phyloP scores from a whole-genome alignment of 441 rosid genomes.

The Gossypium trilobum region DNA sequence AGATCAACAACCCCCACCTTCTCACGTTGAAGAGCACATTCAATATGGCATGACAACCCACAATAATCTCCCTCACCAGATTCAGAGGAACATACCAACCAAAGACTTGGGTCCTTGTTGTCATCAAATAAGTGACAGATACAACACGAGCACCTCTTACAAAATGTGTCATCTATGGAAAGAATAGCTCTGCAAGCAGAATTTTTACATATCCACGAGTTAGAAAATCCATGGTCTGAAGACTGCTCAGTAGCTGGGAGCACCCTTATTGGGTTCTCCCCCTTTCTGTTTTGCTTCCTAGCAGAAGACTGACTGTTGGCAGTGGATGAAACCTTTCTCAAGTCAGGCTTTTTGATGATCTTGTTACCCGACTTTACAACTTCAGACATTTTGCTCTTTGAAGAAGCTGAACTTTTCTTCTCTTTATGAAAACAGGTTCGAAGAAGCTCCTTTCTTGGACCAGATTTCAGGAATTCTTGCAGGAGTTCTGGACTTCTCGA shows the following conservation, averaged over 20 bases:
- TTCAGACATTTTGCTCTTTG: slow-evolving; percentile 59
- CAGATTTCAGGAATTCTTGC: slow-evolving; percentile 54
- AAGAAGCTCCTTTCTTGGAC: slow-evolving; percentile 44
- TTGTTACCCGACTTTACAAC: slow-evolving; percentile 33
- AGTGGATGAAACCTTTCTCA: slow-evolving; percentile 35
- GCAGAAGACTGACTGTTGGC: slow-evolving; percentile 33
- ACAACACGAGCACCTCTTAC: slow-evolving; percentile 96
- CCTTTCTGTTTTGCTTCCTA: slow-evolving; percentile 66
- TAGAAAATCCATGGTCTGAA: slow-evolving; percentile 43
- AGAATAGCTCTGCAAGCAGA: slow-evolving; percentile 85
- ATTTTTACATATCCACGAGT: slow-evolving; percentile 85
- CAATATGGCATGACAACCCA: slow-evolving; percentile 84
- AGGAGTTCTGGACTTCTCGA: slow-evolving; percentile 51
- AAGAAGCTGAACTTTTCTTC: slow-evolving; percentile 41
- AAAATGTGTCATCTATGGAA: slow-evolving; percentile 64
- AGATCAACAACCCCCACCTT: slow-evolving; percentile 79
- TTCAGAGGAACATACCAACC: slow-evolving; percentile 87
- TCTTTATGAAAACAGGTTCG: slow-evolving; percentile 39
- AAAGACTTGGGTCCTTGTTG: slow-evolving; percentile 95
- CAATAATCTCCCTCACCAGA: slow-evolving; percentile 61
- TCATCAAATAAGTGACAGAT: slow-evolving; percentile 87
- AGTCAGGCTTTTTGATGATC: slow-evolving; percentile 59
- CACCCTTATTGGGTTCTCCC: slow-evolving; percentile 50
- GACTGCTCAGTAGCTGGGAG: slow-evolving; percentile 36
- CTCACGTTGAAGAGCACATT: slow-evolving; percentile 72